Conservation (phyloP, 1,284 basidiomycete genomes). For the Ceratobasidium sp. region DNA sequence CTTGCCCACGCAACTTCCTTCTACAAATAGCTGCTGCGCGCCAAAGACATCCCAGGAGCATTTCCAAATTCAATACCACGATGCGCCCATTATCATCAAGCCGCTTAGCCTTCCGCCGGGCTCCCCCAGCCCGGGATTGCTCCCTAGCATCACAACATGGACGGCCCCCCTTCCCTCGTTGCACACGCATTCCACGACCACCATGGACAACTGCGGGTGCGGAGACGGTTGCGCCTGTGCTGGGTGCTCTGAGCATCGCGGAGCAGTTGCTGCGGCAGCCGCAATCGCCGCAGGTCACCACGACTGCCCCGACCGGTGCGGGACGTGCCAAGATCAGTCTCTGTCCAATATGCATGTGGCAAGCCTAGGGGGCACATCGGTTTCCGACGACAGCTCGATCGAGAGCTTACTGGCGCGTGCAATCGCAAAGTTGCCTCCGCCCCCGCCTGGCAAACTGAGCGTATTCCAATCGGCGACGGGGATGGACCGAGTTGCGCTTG, state of each 20-base stretch:
- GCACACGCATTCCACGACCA: constrained; percentile 26
- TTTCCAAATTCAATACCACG: not conserved
- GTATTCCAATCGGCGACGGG: constrained; percentile 41
- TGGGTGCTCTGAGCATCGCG: constrained; percentile 34
- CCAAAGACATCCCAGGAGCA: constrained; percentile 22
- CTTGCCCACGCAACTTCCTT: not conserved
- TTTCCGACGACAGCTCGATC: constrained; percentile 31
- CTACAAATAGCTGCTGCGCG: constrained; percentile 29
- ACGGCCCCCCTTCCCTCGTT: constrained; percentile 30
- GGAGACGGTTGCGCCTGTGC: constrained; percentile 37
- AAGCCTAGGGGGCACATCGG: constrained; percentile 14
- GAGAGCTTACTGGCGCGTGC: constrained; percentile 38
- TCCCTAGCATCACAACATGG: constrained; percentile 42
- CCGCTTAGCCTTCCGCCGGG: constrained; percentile 30
- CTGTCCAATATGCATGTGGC: constrained; percentile 20
- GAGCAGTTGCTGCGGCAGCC: constrained; percentile 37
- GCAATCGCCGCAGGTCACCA: constrained; percentile 38
- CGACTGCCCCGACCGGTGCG: constrained; percentile 40
- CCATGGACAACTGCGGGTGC: constrained; percentile 40
- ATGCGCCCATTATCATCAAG: constrained; percentile 32
- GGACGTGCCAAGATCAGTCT: constrained; percentile 34
- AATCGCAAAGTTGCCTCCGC: constrained; percentile 38
- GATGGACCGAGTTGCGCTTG: constrained; percentile 26
- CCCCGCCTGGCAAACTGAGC: constrained; percentile 36
- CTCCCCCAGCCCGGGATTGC: constrained; percentile 20